A percentile compares a stretch with the other conserved stretches of the same genome.
These are phyloP conservation scores for Neofusicoccum parvum DNA, from an alignment of 2,329 filamentous ascomycete genomes.

Conservation along the genomic window DNA sequence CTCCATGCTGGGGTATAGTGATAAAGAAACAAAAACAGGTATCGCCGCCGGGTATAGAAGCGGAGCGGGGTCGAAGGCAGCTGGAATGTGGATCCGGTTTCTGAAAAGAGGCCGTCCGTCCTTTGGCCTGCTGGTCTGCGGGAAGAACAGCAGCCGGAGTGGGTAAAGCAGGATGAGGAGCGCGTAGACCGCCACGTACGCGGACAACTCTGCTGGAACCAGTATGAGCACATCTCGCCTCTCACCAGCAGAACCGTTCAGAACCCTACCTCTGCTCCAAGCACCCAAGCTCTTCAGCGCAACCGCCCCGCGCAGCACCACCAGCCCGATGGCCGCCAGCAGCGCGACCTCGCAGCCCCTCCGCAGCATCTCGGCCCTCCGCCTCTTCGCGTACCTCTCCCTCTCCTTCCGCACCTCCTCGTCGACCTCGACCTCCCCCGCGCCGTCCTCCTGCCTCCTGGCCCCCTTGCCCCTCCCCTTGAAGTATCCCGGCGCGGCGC, in stretches of 20 bases:
- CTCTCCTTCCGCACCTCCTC: conserved; percentile 46
- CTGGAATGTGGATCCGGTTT: conserved; percentile 63
- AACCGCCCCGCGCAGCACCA: conserved; percentile 45
- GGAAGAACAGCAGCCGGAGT: conserved; percentile 35
- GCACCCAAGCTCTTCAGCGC: conserved; percentile 32
- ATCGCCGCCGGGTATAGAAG: conserved; percentile 82
- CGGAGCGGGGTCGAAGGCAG: conserved; percentile 86
- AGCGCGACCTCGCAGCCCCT: conserved; percentile 58
- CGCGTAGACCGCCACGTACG: conserved; percentile 38
- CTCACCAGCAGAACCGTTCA: conserved; percentile 3
- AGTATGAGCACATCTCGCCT: conserved; percentile 27
- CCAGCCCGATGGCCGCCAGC: conserved; percentile 54
- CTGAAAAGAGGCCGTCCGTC: conserved; percentile 28
- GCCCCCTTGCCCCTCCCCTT: conserved; percentile 26
- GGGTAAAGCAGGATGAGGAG: conserved; percentile 40
- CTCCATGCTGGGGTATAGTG: conserved; percentile 65
- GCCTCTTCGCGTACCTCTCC: conserved; percentile 76
- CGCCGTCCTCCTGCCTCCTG: conserved; percentile 10
- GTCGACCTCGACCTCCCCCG: conserved; percentile 29
- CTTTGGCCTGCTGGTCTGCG: not conserved
- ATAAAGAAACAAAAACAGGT: conserved; percentile 74
- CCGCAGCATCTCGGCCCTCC: conserved; percentile 86
- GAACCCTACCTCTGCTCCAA: conserved; percentile 44
- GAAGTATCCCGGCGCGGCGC: conserved; percentile 36
- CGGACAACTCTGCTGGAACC: conserved; percentile 42